phyloP scores from a whole-genome alignment of 805 yeast genomes.

The Pichia scutulata region DNA sequence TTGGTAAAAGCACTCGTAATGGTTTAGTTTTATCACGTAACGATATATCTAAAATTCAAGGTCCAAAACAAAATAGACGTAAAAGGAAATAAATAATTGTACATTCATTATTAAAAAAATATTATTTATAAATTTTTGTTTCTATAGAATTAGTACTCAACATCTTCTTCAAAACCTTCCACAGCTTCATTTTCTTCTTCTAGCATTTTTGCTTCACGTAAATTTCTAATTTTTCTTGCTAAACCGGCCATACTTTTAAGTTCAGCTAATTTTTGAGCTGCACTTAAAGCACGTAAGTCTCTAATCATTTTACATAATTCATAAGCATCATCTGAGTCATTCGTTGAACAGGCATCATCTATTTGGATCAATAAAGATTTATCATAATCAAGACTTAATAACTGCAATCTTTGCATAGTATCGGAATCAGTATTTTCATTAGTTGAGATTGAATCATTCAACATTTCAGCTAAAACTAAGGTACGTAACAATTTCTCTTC shows the following conservation, averaged over 20 bases:
- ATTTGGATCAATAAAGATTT: constrained; percentile 70
- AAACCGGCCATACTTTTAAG: constrained; percentile 49
- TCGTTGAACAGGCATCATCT: constrained; percentile 64
- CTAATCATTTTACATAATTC: constrained; percentile 62
- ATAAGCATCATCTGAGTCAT: constrained; percentile 56
- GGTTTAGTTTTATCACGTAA: constrained; percentile 64
- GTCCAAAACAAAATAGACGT: constrained; percentile 1
- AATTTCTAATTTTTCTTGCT: constrained; percentile 45
- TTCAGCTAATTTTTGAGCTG: constrained; percentile 80
- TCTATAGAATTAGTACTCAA: not conserved
- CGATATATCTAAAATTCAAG: constrained; percentile 48
- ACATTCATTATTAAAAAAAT: not conserved
- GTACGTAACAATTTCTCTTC: constrained; percentile 62
- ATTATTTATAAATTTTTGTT: not conserved
- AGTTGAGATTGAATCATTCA: constrained; percentile 46
- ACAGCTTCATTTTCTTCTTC: constrained; percentile 14
- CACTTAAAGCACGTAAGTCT: constrained; percentile 66
- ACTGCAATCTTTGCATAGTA: constrained; percentile 40
- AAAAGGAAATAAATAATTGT: not conserved
- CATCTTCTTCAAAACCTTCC: not conserved
- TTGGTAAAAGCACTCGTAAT: constrained; percentile 71
- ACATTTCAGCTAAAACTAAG: constrained; percentile 50
- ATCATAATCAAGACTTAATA: constrained; percentile 57
- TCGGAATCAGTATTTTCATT: constrained; percentile 30
- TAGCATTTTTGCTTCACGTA: constrained; percentile 44